Evolutionary conservation across 1,284 basidiomycete species (phyloP).

Genomic region (Stygiomarasmius scandens): DNA sequence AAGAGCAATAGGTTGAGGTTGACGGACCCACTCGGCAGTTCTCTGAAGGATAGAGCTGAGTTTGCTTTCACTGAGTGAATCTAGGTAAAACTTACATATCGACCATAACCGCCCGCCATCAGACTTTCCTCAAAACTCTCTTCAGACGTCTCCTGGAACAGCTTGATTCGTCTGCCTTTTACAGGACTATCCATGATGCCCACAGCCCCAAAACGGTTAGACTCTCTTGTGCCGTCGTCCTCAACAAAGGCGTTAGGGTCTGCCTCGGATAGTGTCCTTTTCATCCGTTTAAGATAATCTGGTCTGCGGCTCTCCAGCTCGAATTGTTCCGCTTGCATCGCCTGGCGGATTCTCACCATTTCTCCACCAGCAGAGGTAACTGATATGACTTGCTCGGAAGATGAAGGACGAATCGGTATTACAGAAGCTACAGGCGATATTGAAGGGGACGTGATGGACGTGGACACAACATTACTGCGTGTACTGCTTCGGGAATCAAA

Average conservation of each 20-base stretch:
- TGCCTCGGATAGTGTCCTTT: constrained; percentile 45
- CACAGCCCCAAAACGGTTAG: constrained; percentile 39
- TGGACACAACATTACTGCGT: constrained; percentile 13
- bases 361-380: constrained; percentile 46
- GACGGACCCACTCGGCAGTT: constrained; percentile 55
- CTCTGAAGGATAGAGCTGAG: constrained; percentile 33
- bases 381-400: neutral
- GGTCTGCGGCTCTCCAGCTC: constrained; percentile 66
- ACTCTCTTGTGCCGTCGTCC: constrained; percentile 30
- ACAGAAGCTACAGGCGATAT: constrained; percentile 27
- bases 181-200: constrained; percentile 68
- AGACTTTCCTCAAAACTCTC: constrained; percentile 81
- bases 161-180: constrained; percentile 67
- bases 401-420: constrained; percentile 11
- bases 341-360: constrained; percentile 58
- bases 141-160: constrained; percentile 79
- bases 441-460: constrained; percentile 28
- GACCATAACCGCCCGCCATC: constrained; percentile 76
- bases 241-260: constrained; percentile 37
- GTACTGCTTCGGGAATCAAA: constrained; percentile 12
- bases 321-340: constrained; percentile 50
- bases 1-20: constrained; percentile 48
- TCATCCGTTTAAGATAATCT: constrained; percentile 65
- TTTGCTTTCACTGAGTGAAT: neutral
- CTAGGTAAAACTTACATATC: constrained; percentile 52